These are phyloP conservation scores for Pascua guehoae DNA, from an alignment of 1,284 basidiomycete genomes.

Conservation along the genomic window DNA sequence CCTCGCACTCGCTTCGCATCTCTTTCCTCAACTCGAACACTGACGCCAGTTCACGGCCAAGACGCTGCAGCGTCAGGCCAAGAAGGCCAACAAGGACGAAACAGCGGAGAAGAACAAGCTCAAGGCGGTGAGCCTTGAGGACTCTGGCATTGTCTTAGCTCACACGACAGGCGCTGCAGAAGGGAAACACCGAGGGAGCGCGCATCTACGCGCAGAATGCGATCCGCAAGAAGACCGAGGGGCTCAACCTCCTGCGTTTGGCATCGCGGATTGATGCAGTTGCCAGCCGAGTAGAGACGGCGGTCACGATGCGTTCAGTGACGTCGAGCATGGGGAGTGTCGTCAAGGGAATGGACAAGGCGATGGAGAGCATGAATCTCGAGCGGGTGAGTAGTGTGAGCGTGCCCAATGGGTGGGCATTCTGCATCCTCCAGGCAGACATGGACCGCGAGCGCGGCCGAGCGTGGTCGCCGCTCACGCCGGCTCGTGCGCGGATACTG, in stretches of 20 bases:
- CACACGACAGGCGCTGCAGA: slow-evolving; percentile 76
- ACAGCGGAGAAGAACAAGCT: slow-evolving; percentile 74
- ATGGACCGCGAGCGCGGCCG: neutral
- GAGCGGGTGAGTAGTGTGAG: slow-evolving; percentile 65
- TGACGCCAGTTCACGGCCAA: slow-evolving; percentile 83
- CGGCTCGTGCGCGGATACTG: too few species aligned
- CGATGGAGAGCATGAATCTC: slow-evolving; percentile 99
- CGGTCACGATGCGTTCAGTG: slow-evolving; percentile 85
- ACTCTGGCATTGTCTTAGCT: neutral
- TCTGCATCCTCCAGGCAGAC: too few species aligned
- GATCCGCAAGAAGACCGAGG: slow-evolving; percentile 96
- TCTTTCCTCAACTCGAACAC: neutral
- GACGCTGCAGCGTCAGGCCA: slow-evolving; percentile 82
- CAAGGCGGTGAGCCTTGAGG: slow-evolving; percentile 67
- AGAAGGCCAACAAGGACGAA: slow-evolving; percentile 94
- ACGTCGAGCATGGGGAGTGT: slow-evolving; percentile 95
- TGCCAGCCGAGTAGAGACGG: slow-evolving; percentile 95
- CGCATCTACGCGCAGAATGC: slow-evolving; percentile 98
- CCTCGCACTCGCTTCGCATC: too few species aligned
- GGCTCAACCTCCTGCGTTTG: slow-evolving; percentile 81
- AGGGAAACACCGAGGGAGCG: slow-evolving; percentile 97
- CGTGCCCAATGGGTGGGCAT: neutral
- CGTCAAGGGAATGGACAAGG: slow-evolving; percentile 96
- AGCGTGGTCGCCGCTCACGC: neutral
- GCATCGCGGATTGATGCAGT: slow-evolving; percentile 94